A percentile compares a stretch with the other conserved stretches of the same genome.
Conservation (phyloP, 768 basidiomycete species). For the Lentinula raphanica region DNA sequence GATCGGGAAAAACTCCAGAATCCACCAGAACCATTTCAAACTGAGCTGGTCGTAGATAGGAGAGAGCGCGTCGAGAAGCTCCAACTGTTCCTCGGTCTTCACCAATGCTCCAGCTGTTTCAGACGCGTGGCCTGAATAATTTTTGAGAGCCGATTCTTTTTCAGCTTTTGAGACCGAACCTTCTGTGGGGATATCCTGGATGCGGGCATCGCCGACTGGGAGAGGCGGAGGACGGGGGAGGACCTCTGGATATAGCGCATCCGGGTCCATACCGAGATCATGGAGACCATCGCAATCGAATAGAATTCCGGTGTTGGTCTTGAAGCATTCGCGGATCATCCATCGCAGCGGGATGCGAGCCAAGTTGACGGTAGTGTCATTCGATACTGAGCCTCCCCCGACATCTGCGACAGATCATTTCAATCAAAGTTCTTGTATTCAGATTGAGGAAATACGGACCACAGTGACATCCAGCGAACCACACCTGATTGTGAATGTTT, state of each 20-base stretch:
- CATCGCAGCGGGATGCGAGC: constrained; percentile 72
- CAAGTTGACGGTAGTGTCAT: constrained; percentile 52
- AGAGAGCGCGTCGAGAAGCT: constrained; percentile 48
- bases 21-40: constrained; percentile 53
- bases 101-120: constrained; percentile 19
- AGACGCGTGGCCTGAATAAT: constrained; percentile 10
- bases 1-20: constrained; percentile 49
- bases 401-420: constrained; percentile 43
- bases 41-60: constrained; percentile 54
- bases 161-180: constrained; percentile 16
- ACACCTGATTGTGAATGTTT: constrained; percentile 35
- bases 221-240: constrained; percentile 34
- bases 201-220: constrained; percentile 25
- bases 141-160: constrained; percentile 8
- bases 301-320: constrained; percentile 50
- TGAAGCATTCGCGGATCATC: constrained; percentile 69
- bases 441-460: constrained; percentile 36
- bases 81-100: constrained; percentile 54
- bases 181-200: background rate
- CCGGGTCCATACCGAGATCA: constrained; percentile 39
- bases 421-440: background rate
- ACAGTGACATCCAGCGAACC: constrained; percentile 74
- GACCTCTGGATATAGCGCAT: constrained; percentile 40
- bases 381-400: constrained; percentile 64
- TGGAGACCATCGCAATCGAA: constrained; percentile 47